These are phyloP conservation scores for Tagetes patula DNA, from an alignment of 129 eudicot genomes.

Conservation along the genomic window DNA sequence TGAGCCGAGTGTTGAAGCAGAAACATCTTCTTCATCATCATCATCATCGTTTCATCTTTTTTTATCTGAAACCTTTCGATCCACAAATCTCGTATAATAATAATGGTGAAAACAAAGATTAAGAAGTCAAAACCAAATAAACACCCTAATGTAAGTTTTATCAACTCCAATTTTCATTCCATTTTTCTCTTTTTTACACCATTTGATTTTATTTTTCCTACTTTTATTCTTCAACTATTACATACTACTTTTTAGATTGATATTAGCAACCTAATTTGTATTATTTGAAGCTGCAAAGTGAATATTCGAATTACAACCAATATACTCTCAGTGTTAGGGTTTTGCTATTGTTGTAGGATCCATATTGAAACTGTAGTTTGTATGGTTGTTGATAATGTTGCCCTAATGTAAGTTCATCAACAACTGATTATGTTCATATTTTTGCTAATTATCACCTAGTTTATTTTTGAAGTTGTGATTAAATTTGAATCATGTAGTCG, in stretches of 20 bases:
- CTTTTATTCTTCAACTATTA: conserved; percentile 1
- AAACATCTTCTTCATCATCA: conserved; percentile 10
- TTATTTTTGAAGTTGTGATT: background rate
- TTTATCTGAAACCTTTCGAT: conserved; percentile 4
- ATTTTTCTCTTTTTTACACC: conserved; percentile 15
- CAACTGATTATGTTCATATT: no score
- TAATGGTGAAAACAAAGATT: conserved; percentile 76
- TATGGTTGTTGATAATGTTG: no score
- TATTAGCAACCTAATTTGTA: background rate
- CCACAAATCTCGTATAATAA: conserved; percentile 6
- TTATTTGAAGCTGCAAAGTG: background rate
- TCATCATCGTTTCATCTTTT: background rate
- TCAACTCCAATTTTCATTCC: background rate
- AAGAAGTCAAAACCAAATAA: conserved; percentile 62
- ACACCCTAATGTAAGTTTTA: conserved; percentile 50
- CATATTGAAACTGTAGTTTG: no score
- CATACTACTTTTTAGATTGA: background rate
- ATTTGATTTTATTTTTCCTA: conserved; percentile 6
- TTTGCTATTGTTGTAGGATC: no score
- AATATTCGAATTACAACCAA: no score
- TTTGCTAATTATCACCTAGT: no score
- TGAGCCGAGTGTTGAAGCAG: conserved; percentile 12
- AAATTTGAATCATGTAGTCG: conserved; percentile 1
- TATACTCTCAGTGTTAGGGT: no score
- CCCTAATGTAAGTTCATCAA: no score